Percentiles rank a stretch among this genome's conserved stretches.
Conservation (phyloP, 2,329 filamentous ascomycete species). For the Ambrosiella xylebori region DNA sequence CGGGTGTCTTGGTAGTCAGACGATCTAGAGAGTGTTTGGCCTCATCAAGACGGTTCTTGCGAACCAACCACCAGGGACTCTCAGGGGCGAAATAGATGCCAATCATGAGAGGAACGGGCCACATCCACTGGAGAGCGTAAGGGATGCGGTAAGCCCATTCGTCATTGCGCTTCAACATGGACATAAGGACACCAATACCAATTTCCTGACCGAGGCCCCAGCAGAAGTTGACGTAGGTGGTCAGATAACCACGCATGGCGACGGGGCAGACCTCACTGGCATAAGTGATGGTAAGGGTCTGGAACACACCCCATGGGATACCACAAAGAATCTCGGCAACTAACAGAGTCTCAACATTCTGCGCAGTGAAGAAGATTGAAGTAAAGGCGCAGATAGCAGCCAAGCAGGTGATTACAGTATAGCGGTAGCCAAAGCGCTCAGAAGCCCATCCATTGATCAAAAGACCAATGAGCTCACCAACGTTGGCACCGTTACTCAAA, state of each 20-base stretch:
- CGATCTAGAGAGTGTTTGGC: conserved; percentile 50
- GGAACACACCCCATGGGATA: conserved; percentile 44
- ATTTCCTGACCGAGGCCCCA: conserved; percentile 63
- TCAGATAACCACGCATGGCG: conserved; percentile 52
- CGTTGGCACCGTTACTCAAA: conserved; percentile 39
- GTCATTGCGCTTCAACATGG: conserved; percentile 46
- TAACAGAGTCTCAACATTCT: conserved; percentile 39
- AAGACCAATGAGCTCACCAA: conserved; percentile 50
- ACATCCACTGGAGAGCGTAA: conserved; percentile 63
- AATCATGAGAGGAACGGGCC: conserved; percentile 49
- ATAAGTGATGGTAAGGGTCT: conserved; percentile 44
- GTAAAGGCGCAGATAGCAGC: conserved; percentile 38
- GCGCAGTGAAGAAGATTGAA: conserved; percentile 47
- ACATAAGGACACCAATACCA: conserved; percentile 54
- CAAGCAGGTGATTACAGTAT: conserved; percentile 43
- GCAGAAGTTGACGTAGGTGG: conserved; percentile 62
- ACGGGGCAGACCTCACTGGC: conserved; percentile 58
- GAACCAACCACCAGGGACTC: conserved; percentile 61
- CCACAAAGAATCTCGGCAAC: conserved; percentile 46
- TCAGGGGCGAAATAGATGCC: conserved; percentile 53
- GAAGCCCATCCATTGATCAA: conserved; percentile 48
- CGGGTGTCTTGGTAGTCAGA: conserved; percentile 42
- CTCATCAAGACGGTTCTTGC: conserved; percentile 43
- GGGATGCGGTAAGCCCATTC: conserved; percentile 56
- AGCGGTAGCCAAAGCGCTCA: conserved; percentile 50